phyloP scores from a whole-genome alignment of 2,329 filamentous ascomycete genomes.

The Diaporthe australafricana region DNA sequence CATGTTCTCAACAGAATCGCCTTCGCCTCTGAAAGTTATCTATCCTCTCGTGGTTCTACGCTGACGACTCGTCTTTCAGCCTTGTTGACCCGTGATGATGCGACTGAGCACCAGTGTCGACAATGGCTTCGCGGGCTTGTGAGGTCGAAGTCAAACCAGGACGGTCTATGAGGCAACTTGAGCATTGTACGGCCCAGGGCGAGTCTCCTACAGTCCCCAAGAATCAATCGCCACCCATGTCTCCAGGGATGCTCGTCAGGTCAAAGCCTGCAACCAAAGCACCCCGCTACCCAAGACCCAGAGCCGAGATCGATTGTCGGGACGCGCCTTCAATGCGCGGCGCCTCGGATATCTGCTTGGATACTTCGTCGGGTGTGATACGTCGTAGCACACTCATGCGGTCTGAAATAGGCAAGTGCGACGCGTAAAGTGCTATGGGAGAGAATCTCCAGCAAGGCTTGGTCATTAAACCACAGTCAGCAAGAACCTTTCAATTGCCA shows the following conservation, averaged over 20 bases:
- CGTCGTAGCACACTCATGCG: background rate
- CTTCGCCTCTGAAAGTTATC: background rate
- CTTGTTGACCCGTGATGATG: background rate
- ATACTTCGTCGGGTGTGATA: background rate
- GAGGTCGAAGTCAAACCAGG: background rate
- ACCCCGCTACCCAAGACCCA: background rate
- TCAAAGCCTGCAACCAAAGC: background rate
- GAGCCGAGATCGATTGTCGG: background rate
- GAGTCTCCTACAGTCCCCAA: too few relatives aligned
- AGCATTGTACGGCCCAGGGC: background rate
- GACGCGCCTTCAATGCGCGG: background rate
- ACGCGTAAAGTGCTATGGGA: background rate
- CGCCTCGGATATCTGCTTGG: background rate
- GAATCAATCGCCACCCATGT: background rate
- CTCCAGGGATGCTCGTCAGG: background rate
- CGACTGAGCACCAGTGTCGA: background rate
- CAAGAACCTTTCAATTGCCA: background rate
- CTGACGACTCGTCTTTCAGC: background rate
- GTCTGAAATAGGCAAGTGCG: slow-evolving; percentile 3
- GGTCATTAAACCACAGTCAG: background rate
- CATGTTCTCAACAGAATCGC: background rate
- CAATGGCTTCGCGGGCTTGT: background rate
- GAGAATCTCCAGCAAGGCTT: background rate
- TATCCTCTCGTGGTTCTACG: background rate
- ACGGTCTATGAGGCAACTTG: background rate